Conservation (phyloP, 352 stramenopile genomes). For the Phytophthora uliginosa region DNA sequence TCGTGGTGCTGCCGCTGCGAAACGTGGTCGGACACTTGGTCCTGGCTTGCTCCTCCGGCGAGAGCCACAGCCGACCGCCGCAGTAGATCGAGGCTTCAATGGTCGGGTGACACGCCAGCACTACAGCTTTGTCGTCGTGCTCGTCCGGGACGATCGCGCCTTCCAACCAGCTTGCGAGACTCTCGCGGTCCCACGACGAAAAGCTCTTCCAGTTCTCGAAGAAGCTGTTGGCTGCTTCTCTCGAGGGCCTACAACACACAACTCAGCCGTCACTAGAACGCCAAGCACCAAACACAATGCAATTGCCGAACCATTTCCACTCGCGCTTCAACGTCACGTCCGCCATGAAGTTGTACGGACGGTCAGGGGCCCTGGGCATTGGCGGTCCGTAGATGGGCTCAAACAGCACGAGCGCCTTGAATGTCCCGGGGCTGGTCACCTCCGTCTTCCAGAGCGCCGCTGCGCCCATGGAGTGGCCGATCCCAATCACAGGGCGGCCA, state of each 20-base stretch:
- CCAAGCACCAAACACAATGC: not conserved
- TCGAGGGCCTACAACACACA: constrained; percentile 28
- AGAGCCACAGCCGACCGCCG: constrained; percentile 36
- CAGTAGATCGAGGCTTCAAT: constrained; percentile 46
- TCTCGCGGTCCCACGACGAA: constrained; percentile 48
- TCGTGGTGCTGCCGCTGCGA: constrained; percentile 40
- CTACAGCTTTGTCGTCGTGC: constrained; percentile 8
- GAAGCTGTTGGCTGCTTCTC: constrained; percentile 32
- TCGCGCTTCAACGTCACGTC: constrained; percentile 35
- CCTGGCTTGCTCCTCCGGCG: constrained; percentile 18
- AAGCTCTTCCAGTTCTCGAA: constrained; percentile 51
- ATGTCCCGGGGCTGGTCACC: constrained; percentile 44
- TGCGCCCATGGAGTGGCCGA: constrained; percentile 63
- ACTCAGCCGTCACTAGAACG: not conserved
- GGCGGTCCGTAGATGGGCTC: constrained; percentile 51
- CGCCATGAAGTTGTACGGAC: constrained; percentile 38
- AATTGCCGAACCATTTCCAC: constrained; percentile 31
- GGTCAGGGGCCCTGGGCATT: not conserved
- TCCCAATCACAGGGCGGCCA: constrained; percentile 49
- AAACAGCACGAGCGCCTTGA: constrained; percentile 57
- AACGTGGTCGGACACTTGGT: constrained; percentile 44
- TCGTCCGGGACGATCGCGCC: constrained; percentile 42
- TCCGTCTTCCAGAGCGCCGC: constrained; percentile 45
- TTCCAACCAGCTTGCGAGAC: constrained; percentile 41
- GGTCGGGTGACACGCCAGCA: constrained; percentile 36